These are phyloP conservation scores for Gossypium schwendimanii DNA, from an alignment of 441 rosid species.

Conservation along the genomic window DNA sequence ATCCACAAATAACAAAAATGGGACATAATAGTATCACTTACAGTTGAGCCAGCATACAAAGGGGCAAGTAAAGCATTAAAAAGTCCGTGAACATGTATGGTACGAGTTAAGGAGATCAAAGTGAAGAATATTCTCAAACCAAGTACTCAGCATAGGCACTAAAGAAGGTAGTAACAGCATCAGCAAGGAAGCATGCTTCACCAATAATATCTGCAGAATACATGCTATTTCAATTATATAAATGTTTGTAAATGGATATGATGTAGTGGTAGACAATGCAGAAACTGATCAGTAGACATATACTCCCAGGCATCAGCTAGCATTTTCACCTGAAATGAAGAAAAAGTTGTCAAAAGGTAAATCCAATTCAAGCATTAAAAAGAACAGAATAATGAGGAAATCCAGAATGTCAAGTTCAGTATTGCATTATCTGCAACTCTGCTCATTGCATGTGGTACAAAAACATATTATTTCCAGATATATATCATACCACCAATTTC, in stretches of 20 bases:
- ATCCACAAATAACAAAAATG: not conserved
- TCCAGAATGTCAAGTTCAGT: not conserved
- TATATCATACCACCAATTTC: not conserved
- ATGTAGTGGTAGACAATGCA: slow-evolving; percentile 92
- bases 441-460: not conserved
- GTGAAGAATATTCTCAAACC: slow-evolving; percentile 6
- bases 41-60: slow-evolving; percentile 71
- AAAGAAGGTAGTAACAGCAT: slow-evolving; percentile 16
- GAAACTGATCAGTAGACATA: slow-evolving; percentile 70
- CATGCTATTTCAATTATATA: slow-evolving; percentile 3
- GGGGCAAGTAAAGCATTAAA: slow-evolving; percentile 90
- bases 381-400: not conserved
- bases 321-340: slow-evolving; percentile 60
- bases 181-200: slow-evolving; percentile 8
- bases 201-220: slow-evolving; percentile 4
- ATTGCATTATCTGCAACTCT: not conserved
- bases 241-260: slow-evolving; percentile 50
- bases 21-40: slow-evolving; percentile 24
- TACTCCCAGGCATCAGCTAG: slow-evolving; percentile 90
- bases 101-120: slow-evolving; percentile 49
- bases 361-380: not conserved
- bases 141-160: not conserved
- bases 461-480: not conserved
- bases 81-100: slow-evolving; percentile 85
- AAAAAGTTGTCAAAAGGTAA: slow-evolving; percentile 11